Conservation (phyloP, 106 monocot species). For the Allium cepa region DNA sequence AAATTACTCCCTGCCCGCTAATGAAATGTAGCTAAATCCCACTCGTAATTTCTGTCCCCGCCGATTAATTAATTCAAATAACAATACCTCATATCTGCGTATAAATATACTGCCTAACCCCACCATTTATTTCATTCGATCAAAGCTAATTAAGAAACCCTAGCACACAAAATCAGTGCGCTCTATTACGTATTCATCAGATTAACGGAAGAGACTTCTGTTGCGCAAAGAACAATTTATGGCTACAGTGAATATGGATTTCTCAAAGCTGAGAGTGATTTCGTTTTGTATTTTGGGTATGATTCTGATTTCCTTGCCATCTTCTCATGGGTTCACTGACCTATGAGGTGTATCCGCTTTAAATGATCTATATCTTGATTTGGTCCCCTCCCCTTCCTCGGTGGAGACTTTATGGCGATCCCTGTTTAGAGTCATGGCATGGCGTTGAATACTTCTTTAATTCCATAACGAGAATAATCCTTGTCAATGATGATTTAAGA, state of each 20-base stretch:
- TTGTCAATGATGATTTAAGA: constrained; percentile 74
- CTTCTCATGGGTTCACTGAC: constrained; percentile 10
- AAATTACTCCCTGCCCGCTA: too few species aligned
- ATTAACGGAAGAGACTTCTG: too few species aligned
- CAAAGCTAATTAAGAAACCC: too few species aligned
- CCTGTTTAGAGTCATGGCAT: constrained; percentile 82
- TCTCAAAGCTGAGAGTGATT: constrained; percentile 4
- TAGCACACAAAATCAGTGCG: too few species aligned
- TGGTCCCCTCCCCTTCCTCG: constrained; percentile 78
- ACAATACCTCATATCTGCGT: too few species aligned
- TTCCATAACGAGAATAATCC: constrained; percentile 35
- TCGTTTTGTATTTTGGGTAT: constrained; percentile 8
- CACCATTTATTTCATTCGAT: too few species aligned
- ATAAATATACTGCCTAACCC: too few species aligned
- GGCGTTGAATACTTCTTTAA: constrained; percentile 54
- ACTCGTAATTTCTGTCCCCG: too few species aligned
- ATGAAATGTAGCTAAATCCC: too few species aligned
- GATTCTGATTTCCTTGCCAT: constrained; percentile 5
- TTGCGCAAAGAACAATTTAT: too few species aligned
- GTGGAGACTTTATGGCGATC: constrained; percentile 85
- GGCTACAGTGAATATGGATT: background rate
- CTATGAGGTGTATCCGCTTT: constrained; percentile 57
- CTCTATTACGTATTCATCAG: too few species aligned
- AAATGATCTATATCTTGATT: constrained; percentile 46
- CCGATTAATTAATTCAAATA: too few species aligned